phyloP scores from a whole-genome alignment of 257 asterid genomes.

The Nicotiana sylvestris region DNA sequence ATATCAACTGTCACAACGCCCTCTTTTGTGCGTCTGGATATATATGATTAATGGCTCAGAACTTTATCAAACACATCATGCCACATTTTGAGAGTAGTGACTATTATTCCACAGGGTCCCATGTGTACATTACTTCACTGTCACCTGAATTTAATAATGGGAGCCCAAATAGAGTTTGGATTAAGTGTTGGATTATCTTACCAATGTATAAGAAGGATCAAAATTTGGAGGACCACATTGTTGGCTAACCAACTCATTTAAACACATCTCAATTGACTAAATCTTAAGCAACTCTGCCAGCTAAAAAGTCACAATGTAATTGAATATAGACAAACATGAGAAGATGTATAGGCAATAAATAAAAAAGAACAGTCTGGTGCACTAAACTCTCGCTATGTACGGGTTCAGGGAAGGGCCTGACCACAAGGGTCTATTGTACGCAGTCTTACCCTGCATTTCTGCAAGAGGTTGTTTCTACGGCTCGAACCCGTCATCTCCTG shows the following conservation, averaged over 20 bases:
- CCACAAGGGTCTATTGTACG: too few relatives aligned
- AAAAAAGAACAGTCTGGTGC: too few relatives aligned
- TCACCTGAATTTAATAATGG: background rate
- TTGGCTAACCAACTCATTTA: conserved; percentile 10
- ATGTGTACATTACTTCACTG: background rate
- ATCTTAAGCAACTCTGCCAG: conserved; percentile 9
- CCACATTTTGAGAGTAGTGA: background rate
- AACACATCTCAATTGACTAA: conserved; percentile 9
- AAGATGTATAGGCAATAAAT: too few relatives aligned
- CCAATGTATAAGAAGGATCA: background rate
- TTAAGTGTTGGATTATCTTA: background rate
- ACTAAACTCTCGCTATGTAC: too few relatives aligned
- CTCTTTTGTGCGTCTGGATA: background rate
- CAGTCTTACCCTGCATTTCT: too few relatives aligned
- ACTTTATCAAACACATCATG: conserved; percentile 1
- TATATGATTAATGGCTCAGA: background rate
- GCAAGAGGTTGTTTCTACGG: too few relatives aligned
- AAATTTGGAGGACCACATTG: background rate
- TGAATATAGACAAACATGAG: background rate
- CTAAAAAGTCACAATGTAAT: background rate
- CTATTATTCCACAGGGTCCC: background rate
- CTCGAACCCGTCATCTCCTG: too few relatives aligned
- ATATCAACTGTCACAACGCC: background rate
- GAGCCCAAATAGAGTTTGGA: background rate
- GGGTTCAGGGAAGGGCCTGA: too few relatives aligned